Conservation (phyloP, 106 monocot species). For the Dendrobium chrysotoxum region DNA sequence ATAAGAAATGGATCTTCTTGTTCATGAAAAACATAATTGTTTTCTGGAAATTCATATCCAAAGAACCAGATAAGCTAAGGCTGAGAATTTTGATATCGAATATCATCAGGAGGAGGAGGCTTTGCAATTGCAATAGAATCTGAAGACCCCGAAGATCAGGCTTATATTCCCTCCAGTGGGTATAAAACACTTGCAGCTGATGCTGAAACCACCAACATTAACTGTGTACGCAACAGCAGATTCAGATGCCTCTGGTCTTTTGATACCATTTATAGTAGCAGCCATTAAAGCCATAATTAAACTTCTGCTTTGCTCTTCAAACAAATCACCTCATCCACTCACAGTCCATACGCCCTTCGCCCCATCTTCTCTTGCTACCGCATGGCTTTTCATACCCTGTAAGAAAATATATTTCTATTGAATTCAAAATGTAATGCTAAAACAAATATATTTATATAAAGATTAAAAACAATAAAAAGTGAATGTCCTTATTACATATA, state of each 20-base stretch:
- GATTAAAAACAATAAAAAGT: too few species aligned
- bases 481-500: too few species aligned
- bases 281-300: not conserved
- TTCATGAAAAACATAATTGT: too few species aligned
- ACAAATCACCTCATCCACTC: too few species aligned
- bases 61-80: conserved; percentile 78
- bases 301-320: not conserved
- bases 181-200: conserved; percentile 60
- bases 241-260: not conserved
- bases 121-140: conserved; percentile 73
- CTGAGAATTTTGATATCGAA: conserved; percentile 85
- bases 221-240: conserved; percentile 42
- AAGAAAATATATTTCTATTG: too few species aligned
- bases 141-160: conserved; percentile 44
- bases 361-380: too few species aligned
- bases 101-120: conserved; percentile 83
- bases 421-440: too few species aligned
- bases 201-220: conserved; percentile 54
- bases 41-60: conserved; percentile 94
- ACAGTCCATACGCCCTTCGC: too few species aligned
- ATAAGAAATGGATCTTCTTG: conserved; percentile 89
- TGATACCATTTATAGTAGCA: not conserved
- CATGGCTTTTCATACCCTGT: too few species aligned
- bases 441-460: too few species aligned
- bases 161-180: conserved; percentile 64